Base-by-base conservation (phyloP, 768 basidiomycete genomes). In the Leccinum imitatum region DNA sequence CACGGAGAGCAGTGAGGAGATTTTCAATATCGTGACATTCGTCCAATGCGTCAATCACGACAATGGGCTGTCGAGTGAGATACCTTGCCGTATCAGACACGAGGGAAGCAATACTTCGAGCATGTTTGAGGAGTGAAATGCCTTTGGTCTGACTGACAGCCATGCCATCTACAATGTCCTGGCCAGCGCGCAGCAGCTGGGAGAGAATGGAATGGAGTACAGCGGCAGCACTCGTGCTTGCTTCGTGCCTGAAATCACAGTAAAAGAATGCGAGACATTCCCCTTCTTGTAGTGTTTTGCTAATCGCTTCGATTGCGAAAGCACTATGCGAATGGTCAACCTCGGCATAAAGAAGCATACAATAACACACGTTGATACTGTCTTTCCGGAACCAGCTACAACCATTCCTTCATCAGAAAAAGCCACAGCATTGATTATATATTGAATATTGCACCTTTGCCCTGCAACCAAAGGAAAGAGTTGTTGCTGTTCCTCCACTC, bases 21-120 rank as follows among this genome's bases (percentile, higher is more conserved):
- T 11, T 21, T 4, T 60, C 59, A 1, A 54, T 6, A 21, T 50
- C 57, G 4, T 51, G 31, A 8, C 61, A 68, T 30, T 68, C 67
- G 31, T 68, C 67, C 13, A 68, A 50, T 17, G 67, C 67, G 37
- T 68, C 67, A 3, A 68, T 19, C 19, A 68, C 25, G 6, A 63
- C 47, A 17, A 65, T 4, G 0, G 67, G 66, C 6, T 37, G 37
- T 21, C 25, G 53, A 17, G 7, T 33, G 33, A 46, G 55, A 7
- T 21, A 44, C 46, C n/a, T 56, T 30, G 60, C 37, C 9, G 50
- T 54, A 17, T 37, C 30, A 21, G 55, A 50, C 10, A 62, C 44
- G 2, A 63, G 50, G 1, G 50, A 31, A 31, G 37, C n/a, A 2
- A 60, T 1, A 3, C 9, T 23, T 6, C 3, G 33, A 3, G 31